Base-by-base conservation (phyloP, 164 flowering plant genomes). In the Tinospora cordifolia region DNA sequence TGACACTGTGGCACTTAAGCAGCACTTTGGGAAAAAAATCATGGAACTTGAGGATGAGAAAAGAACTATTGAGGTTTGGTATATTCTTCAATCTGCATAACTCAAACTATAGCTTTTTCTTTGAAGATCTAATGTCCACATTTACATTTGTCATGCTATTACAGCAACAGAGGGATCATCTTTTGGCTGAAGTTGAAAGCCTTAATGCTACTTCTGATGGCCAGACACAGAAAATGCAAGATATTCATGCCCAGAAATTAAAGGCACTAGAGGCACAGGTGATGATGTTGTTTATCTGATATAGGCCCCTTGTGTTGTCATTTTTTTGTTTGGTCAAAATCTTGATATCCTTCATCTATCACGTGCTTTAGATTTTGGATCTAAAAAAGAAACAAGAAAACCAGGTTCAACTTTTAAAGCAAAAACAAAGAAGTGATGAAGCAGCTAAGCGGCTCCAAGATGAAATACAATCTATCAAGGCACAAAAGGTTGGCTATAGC, bases 391-490 rank as follows among this genome's bases (percentile, higher is more conserved):
- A 92, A 73, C 97, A 95, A 82, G 99, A 95, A 81, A 90, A 76
- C 80, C 98, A 95, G 75, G 96, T 91, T 78, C 97, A 89, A 76
- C 86, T 92, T 71, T 75, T 91, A 66, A 92, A 88, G 85, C 97
- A 92, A 83, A 95, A 95, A 78, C 97, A 92, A 76, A 90, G 87
- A 78, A 92, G 97, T 85, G 97, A 95, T 80, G 98, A 95, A 78
- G 99, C 94, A 66, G 90, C 99, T 36, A 92, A 86, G 78, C 75
- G 90, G 44, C 76, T 95, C 62, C 98, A 95, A 79, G 98, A 92
- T 63, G 99, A 95, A 84, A 95, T 95, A 76, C 97, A 90, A 64
- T 90, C 70, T 77, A 95, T 92, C 71, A 95, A 92, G 81, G 89
- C 94, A 67, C 97, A 95, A 75, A 95, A 92, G 98, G 99, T 92